Conservation (phyloP, 1,284 basidiomycete species). For the Dichomitus squalens region DNA sequence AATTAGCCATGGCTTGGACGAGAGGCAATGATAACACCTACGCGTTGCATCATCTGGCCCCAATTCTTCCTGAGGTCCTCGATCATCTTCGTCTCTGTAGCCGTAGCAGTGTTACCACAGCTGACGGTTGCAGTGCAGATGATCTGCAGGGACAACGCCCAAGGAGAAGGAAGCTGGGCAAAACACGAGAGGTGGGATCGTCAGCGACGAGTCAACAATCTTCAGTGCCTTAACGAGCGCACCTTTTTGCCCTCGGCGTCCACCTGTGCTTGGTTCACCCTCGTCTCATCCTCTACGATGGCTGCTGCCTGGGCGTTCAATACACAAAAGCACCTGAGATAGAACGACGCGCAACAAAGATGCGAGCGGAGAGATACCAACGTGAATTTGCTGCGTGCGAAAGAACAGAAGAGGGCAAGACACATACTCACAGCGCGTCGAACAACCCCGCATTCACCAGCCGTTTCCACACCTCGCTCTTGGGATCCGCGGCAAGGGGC, state of each 20-base stretch:
- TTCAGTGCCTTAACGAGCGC: not conserved
- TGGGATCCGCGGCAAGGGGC: not conserved
- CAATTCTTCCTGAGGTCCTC: constrained; percentile 12
- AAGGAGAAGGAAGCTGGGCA: not conserved
- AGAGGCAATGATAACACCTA: not conserved
- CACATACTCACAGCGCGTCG: constrained; percentile 7
- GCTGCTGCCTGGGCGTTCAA: not conserved
- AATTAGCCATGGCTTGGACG: not conserved
- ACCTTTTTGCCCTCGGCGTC: not conserved
- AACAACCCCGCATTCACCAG: constrained; percentile 13
- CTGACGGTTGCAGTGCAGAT: constrained; percentile 8
- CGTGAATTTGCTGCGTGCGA: too few species aligned
- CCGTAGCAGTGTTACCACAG: not conserved
- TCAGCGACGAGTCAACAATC: not conserved
- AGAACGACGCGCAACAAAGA: not conserved
- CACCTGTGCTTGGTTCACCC: not conserved
- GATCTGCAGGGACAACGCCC: constrained; percentile 4
- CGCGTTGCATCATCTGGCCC: constrained; percentile 16
- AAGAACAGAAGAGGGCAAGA: not conserved
- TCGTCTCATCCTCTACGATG: not conserved
- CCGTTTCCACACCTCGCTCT: constrained; percentile 7
- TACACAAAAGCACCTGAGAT: constrained; percentile 8
- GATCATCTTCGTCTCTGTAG: constrained; percentile 12
- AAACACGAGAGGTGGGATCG: not conserved
- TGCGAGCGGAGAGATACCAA: too few species aligned